Percentiles rank a stretch among this genome's conserved stretches.
phyloP scores from a whole-genome alignment of 2,329 filamentous ascomycete genomes.

The Didymella segeticola region DNA sequence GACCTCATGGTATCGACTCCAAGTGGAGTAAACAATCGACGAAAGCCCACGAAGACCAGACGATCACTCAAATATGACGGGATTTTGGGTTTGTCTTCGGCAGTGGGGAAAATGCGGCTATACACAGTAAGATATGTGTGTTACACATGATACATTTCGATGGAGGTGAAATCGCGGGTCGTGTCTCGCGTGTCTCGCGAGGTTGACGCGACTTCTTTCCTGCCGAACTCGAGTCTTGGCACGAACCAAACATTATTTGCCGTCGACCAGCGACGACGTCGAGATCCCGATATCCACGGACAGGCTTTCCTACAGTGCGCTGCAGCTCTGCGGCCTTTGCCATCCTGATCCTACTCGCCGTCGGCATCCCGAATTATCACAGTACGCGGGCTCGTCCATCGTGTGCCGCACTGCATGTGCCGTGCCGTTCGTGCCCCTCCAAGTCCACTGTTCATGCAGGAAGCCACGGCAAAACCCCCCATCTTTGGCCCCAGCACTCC shows the following conservation, averaged over 20 bases:
- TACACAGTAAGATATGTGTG: slow-evolving; percentile 7
- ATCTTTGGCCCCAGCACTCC: slow-evolving; percentile 3
- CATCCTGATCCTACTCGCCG: neutral
- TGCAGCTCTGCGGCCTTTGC: slow-evolving; percentile 1
- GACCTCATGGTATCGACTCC: slow-evolving; percentile 27
- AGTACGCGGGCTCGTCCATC: neutral
- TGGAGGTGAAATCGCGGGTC: slow-evolving; percentile 5
- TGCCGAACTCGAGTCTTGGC: slow-evolving; percentile 24
- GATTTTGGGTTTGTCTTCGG: slow-evolving; percentile 10
- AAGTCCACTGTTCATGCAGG: slow-evolving; percentile 11
- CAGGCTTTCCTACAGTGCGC: neutral
- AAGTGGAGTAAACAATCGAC: neutral
- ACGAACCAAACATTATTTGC: neutral
- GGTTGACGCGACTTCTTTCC: slow-evolving; percentile 22
- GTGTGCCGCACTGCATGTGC: slow-evolving; percentile 12
- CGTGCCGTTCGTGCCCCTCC: slow-evolving; percentile 7
- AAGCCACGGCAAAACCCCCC: slow-evolving; percentile 1
- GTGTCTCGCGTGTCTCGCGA: slow-evolving; percentile 13
- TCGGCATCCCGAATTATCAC: neutral
- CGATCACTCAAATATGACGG: slow-evolving; percentile 10
- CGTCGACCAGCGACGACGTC: neutral
- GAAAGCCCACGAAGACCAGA: neutral
- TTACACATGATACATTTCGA: slow-evolving; percentile 16
- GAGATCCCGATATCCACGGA: neutral
- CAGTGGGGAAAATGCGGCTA: slow-evolving; percentile 2